These are phyloP conservation scores for Pseudohyphozyma bogoriensis DNA, from an alignment of 768 basidiomycete genomes.

Conservation along the genomic window DNA sequence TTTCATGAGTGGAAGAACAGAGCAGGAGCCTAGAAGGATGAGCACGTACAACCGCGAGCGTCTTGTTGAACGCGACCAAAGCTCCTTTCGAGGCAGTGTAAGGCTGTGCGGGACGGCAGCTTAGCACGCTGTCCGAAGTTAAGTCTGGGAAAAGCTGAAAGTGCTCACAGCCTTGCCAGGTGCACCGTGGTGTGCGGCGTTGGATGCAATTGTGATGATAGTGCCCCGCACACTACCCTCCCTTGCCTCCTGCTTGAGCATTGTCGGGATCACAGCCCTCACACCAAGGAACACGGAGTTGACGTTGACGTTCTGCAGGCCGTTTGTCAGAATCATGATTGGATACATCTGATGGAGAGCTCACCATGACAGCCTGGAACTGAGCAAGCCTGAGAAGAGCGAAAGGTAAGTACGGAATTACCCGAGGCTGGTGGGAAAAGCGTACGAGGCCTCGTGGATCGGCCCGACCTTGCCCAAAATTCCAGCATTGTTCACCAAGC, in stretches of 20 bases:
- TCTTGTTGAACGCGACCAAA: not conserved
- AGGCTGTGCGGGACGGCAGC: not conserved
- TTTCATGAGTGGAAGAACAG: not conserved
- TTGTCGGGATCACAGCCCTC: conserved; percentile 4
- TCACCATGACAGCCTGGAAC: conserved; percentile 8
- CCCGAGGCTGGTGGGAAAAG: not conserved
- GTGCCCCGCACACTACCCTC: not conserved
- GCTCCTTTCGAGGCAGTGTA: conserved; percentile 12
- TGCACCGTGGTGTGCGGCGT: conserved; percentile 7
- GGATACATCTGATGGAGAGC: too few relatives aligned
- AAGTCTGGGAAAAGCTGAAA: too few relatives aligned
- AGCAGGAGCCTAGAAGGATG: not conserved
- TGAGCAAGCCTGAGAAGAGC: not conserved
- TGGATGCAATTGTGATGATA: conserved; percentile 6
- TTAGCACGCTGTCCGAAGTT: too few relatives aligned
- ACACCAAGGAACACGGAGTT: conserved; percentile 7
- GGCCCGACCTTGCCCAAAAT: conserved; percentile 5
- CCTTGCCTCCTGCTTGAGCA: conserved; percentile 2
- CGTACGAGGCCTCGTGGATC: not conserved
- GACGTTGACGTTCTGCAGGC: conserved; percentile 8
- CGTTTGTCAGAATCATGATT: too few relatives aligned
- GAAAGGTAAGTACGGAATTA: not conserved
- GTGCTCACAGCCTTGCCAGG: conserved; percentile 4
- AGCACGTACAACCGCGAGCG: conserved; percentile 3
- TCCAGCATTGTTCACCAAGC: conserved; percentile 7